Conservation (phyloP, 257 asterid genomes). For the Petunia axillaris region DNA sequence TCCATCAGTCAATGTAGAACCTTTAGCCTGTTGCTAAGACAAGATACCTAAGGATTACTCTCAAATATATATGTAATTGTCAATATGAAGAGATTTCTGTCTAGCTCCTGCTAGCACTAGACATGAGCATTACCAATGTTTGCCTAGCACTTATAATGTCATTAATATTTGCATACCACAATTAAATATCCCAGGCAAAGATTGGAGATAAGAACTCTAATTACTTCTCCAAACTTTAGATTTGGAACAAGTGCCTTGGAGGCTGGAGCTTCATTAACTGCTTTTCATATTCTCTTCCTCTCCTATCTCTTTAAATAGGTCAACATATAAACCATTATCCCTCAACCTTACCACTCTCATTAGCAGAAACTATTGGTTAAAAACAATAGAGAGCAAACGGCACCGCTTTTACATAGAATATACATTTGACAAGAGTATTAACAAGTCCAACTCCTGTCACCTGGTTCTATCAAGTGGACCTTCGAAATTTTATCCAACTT, state of each 20-base stretch:
- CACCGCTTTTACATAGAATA: not conserved
- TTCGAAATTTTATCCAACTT: not conserved
- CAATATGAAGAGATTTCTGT: not conserved
- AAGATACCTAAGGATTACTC: constrained; percentile 9
- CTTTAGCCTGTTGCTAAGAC: constrained; percentile 60
- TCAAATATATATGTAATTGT: not conserved
- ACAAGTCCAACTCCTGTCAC: not conserved
- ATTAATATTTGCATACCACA: constrained; percentile 1
- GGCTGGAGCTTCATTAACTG: not conserved
- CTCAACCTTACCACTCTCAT: not conserved
- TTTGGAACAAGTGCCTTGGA: not conserved
- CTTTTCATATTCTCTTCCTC: not conserved
- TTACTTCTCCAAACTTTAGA: not conserved
- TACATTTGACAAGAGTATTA: not conserved
- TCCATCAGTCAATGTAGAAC: constrained; percentile 69
- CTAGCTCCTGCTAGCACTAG: not conserved
- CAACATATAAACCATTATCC: not conserved
- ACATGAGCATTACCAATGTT: not conserved
- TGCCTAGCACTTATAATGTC: constrained; percentile 20
- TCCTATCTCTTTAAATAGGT: not conserved
- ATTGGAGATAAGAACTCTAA: not conserved
- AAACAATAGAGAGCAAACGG: not conserved
- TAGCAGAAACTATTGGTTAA: not conserved
- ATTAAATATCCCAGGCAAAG: not conserved
- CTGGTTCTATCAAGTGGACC: not conserved